Percentiles rank a stretch among this genome's conserved stretches.
Evolutionary conservation across 75 land plant genomes (phyloP).

Genomic region (Selaginella moellendorffii): DNA sequence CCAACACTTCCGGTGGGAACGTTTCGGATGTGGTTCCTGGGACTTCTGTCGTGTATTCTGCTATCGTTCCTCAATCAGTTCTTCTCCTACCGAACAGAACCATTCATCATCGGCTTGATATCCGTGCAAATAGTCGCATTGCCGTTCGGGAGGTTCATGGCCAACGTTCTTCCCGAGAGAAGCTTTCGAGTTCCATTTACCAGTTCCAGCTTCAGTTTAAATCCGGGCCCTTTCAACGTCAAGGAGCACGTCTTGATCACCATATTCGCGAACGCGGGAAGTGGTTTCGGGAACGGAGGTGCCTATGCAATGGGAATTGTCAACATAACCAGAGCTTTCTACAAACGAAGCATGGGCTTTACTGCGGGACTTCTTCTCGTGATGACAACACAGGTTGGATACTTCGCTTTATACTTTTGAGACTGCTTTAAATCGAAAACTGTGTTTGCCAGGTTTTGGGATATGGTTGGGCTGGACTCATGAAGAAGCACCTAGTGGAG

Average conservation of each 20-base stretch:
- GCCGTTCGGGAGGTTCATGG: conserved; percentile 57
- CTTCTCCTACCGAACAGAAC: conserved; percentile 28
- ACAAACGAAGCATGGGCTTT: not conserved
- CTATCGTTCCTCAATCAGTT: conserved; percentile 37
- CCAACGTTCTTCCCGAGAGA: conserved; percentile 26
- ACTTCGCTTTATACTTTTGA: not conserved
- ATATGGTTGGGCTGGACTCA: conserved; percentile 53
- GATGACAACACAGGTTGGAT: conserved; percentile 11
- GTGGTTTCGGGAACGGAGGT: conserved; percentile 29
- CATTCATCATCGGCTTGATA: conserved; percentile 34
- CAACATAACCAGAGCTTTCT: not conserved
- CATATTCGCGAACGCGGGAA: conserved; percentile 4
- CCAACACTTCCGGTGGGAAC: conserved; percentile 39
- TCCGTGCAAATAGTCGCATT: conserved; percentile 47
- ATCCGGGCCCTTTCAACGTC: conserved; percentile 16
- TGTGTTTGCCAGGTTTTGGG: conserved; percentile 36
- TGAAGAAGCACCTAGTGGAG: conserved; percentile 39
- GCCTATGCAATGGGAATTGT: not conserved
- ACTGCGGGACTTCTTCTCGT: not conserved
- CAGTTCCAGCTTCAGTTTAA: conserved; percentile 10
- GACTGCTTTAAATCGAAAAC: not conserved
- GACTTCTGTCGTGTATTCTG: conserved; percentile 22
- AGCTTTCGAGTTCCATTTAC: conserved; percentile 34
- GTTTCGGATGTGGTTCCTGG: conserved; percentile 48
- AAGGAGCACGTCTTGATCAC: conserved; percentile 2